Percentiles rank a stretch among this genome's conserved stretches.
Evolutionary conservation across 352 stramenopile species (phyloP).

Genomic region (Pythium aquatile): DNA sequence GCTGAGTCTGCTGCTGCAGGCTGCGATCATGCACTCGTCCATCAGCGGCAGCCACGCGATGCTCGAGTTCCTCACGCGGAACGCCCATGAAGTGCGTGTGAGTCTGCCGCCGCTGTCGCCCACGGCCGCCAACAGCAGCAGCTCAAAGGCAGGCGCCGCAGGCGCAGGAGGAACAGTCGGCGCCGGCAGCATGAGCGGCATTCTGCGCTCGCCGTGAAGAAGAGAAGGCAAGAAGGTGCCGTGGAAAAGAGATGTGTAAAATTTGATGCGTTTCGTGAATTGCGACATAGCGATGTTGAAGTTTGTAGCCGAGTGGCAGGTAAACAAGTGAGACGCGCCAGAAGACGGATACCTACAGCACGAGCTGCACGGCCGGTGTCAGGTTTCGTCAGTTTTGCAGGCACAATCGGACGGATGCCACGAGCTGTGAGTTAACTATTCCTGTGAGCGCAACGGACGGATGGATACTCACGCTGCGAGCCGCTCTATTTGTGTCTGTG

Average conservation of each 20-base stretch:
- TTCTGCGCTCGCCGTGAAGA: constrained; percentile 20
- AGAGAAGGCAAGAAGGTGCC: background rate
- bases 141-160: background rate
- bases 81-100: constrained; percentile 73
- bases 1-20: constrained; percentile 77
- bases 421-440: too few species aligned
- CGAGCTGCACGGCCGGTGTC: too few species aligned
- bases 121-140: constrained; percentile 21
- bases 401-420: too few species aligned
- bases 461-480: too few species aligned
- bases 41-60: constrained; percentile 68
- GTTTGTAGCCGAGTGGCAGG: too few species aligned
- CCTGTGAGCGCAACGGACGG: too few species aligned
- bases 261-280: background rate
- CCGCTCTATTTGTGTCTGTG: too few species aligned
- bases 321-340: too few species aligned
- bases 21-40: constrained; percentile 79
- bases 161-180: constrained; percentile 10
- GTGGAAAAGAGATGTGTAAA: background rate
- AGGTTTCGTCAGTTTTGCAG: too few species aligned
- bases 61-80: constrained; percentile 76
- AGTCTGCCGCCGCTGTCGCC: constrained; percentile 79
- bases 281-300: too few species aligned
- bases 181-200: constrained; percentile 15
- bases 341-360: too few species aligned